A percentile compares a stretch with the other conserved stretches of the same genome.
Conservation (phyloP, 208 protist genomes). For the Endotrypanum monterogeii region DNA sequence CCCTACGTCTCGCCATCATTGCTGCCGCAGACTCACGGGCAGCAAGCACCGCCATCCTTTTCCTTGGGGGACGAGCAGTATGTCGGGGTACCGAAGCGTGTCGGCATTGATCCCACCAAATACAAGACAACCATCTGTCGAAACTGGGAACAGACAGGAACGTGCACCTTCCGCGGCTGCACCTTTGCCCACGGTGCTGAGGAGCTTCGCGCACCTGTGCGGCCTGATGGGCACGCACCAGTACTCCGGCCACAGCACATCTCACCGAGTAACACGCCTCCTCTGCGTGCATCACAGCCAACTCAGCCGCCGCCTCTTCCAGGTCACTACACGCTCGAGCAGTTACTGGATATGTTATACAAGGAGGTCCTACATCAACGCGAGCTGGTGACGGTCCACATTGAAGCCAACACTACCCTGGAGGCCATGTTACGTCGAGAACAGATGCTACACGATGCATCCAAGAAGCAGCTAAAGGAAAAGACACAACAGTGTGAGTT, state of each 20-base stretch:
- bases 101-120: constrained; percentile 72
- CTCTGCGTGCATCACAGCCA: constrained; percentile 32
- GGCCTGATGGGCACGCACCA: constrained; percentile 44
- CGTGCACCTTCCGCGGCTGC: constrained; percentile 73
- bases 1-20: constrained; percentile 43
- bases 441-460: constrained; percentile 47
- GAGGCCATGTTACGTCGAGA: constrained; percentile 66
- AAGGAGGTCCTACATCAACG: constrained; percentile 57
- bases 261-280: constrained; percentile 38
- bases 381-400: constrained; percentile 61
- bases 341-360: constrained; percentile 72
- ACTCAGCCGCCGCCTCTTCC: constrained; percentile 15
- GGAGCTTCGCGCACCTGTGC: constrained; percentile 64
- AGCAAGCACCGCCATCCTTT: constrained; percentile 53
- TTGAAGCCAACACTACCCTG: constrained; percentile 74
- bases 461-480: constrained; percentile 45
- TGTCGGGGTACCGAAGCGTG: constrained; percentile 40
- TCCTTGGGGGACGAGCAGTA: constrained; percentile 49
- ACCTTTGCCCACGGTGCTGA: constrained; percentile 86
- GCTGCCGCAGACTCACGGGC: constrained; percentile 39
- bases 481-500: constrained; percentile 30
- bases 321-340: constrained; percentile 47
- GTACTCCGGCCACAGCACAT: constrained; percentile 37
- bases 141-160: constrained; percentile 76
- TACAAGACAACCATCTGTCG: constrained; percentile 90